Evolutionary conservation across 257 asterid species (phyloP).

Genomic region (Phtheirospermum japonicum): DNA sequence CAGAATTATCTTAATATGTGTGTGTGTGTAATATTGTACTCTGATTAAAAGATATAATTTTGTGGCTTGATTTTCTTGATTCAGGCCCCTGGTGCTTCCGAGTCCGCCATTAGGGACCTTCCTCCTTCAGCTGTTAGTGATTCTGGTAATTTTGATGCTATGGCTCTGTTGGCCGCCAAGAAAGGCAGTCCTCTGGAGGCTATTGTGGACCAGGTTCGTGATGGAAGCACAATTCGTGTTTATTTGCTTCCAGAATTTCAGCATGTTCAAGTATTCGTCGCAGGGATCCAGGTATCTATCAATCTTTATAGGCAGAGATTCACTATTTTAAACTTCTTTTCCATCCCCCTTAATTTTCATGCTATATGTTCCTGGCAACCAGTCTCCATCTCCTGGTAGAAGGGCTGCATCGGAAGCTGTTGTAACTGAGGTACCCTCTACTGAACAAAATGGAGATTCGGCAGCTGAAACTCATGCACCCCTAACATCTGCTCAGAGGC

Average conservation of each 20-base stretch:
- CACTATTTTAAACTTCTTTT: background rate
- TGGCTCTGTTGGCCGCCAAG: conserved; percentile 67
- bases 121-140: conserved; percentile 91
- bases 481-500: conserved; percentile 84
- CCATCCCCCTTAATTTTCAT: background rate
- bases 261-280: conserved; percentile 83
- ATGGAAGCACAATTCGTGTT: conserved; percentile 93
- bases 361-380: conserved; percentile 22
- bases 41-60: conserved; percentile 17
- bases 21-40: background rate
- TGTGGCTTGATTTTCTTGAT: conserved; percentile 25
- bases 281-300: conserved; percentile 80
- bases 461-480: conserved; percentile 57
- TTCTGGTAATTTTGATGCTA: conserved; percentile 69
- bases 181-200: conserved; percentile 95
- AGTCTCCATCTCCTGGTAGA: conserved; percentile 95
- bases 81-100: conserved; percentile 83
- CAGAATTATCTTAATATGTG: background rate
- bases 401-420: conserved; percentile 54
- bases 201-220: conserved; percentile 89
- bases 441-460: conserved; percentile 69
- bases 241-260: conserved; percentile 91
- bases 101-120: conserved; percentile 65
- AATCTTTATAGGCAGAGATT: background rate
- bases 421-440: conserved; percentile 45